Evolutionary conservation across 2,329 filamentous ascomycete genomes (phyloP).

Genomic region (Xenoacremonium recifei): DNA sequence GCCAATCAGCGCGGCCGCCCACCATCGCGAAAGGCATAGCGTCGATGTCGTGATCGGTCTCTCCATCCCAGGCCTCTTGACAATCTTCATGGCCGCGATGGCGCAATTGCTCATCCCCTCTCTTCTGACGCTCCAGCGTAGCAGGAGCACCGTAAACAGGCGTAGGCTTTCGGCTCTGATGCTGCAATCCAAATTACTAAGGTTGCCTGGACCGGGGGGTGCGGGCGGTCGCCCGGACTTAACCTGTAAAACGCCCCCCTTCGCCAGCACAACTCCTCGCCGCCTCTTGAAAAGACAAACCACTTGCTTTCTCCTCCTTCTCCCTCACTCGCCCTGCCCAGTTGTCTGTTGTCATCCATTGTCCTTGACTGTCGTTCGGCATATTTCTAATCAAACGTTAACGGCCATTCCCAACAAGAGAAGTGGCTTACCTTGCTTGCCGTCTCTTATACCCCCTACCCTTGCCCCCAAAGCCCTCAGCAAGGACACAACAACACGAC

Average conservation of each 20-base stretch:
- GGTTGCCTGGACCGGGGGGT: conserved; percentile 17
- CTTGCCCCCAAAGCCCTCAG: conserved; percentile 21
- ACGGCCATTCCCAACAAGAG: too few relatives aligned
- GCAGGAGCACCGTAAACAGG: conserved; percentile 17
- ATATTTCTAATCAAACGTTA: too few relatives aligned
- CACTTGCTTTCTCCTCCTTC: conserved; percentile 19
- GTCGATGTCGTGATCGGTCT: conserved; percentile 52
- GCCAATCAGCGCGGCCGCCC: conserved; percentile 35
- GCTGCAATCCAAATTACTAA: conserved; percentile 27
- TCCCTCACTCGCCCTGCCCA: not conserved
- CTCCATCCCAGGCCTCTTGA: conserved; percentile 28
- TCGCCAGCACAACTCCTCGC: conserved; percentile 16
- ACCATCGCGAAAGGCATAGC: conserved; percentile 49
- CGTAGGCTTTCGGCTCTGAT: conserved; percentile 12
- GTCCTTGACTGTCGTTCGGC: too few relatives aligned
- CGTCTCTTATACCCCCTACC: conserved; percentile 16
- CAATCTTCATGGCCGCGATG: conserved; percentile 33
- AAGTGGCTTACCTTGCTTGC: conserved; percentile 6
- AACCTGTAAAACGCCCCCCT: conserved; percentile 24
- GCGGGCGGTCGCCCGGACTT: conserved; percentile 28
- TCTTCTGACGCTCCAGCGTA: conserved; percentile 20
- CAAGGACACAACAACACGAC: conserved; percentile 7
- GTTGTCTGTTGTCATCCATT: conserved; percentile 5
- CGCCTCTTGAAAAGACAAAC: conserved; percentile 26
- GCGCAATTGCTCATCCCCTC: conserved; percentile 34